Evolutionary conservation across 768 basidiomycete genomes (phyloP).

Genomic region (Filobasidium wieringae): DNA sequence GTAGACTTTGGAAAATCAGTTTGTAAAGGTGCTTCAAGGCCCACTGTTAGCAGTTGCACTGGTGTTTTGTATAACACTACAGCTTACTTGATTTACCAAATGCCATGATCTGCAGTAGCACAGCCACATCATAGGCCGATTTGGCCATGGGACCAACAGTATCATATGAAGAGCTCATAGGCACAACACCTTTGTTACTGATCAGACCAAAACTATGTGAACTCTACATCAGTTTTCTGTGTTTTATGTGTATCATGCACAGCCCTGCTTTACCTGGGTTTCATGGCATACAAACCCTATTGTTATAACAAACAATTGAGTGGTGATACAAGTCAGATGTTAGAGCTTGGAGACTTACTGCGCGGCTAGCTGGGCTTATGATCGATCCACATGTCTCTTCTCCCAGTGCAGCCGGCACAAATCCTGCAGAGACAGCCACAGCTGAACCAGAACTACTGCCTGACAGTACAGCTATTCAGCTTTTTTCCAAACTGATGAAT

Average conservation of each 20-base stretch:
- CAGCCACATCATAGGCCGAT: conserved; percentile 4
- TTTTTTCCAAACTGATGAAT: neutral
- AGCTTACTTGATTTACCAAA: neutral
- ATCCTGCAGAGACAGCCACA: conserved; percentile 4
- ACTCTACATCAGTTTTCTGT: neutral
- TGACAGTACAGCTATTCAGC: no score
- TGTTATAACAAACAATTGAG: no score
- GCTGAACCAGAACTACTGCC: conserved; percentile 1
- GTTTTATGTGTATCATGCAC: neutral
- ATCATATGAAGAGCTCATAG: neutral
- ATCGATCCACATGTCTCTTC: conserved; percentile 6
- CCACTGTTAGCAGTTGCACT: neutral
- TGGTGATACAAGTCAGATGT: no score
- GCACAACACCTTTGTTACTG: neutral
- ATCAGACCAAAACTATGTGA: neutral
- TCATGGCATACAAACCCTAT: neutral
- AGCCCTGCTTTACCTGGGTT: neutral
- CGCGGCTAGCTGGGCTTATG: neutral
- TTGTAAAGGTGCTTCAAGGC: neutral
- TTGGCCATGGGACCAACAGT: conserved; percentile 7
- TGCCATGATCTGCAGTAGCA: conserved; percentile 1
- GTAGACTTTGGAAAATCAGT: neutral
- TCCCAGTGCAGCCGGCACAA: conserved; percentile 1
- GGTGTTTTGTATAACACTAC: neutral
- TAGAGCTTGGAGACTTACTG: neutral